A percentile compares a stretch with the other conserved stretches of the same genome.
phyloP scores from a whole-genome alignment of 176 grass and related monocot species.

The Juncus effusus region DNA sequence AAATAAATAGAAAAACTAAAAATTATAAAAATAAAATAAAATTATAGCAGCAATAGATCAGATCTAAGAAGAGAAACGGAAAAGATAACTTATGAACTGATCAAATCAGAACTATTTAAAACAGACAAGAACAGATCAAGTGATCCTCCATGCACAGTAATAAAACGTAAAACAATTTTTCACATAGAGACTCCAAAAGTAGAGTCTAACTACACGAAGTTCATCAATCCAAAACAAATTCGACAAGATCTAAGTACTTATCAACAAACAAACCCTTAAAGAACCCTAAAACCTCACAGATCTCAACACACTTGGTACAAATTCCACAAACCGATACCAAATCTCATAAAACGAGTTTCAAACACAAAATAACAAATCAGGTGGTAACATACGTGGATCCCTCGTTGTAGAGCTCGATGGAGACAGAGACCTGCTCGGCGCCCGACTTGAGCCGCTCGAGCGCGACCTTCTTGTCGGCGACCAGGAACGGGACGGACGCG shows the following conservation, averaged over 20 bases:
- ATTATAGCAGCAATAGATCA: no score
- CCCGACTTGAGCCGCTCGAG: slow-evolving; percentile 73
- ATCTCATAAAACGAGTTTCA: slow-evolving; percentile 9
- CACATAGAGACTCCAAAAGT: no score
- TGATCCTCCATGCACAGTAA: no score
- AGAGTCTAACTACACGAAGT: no score
- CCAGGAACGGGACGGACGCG: slow-evolving; percentile 53
- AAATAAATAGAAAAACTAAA: no score
- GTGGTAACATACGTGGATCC: slow-evolving; percentile 63
- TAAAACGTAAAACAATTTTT: no score
- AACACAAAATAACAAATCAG: not conserved
- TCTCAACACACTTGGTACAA: not conserved
- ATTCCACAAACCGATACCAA: not conserved
- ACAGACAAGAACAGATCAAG: not conserved
- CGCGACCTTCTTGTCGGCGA: slow-evolving; percentile 89
- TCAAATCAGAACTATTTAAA: slow-evolving; percentile 6
- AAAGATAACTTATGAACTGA: not conserved
- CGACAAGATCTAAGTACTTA: not conserved
- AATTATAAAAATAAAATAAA: no score
- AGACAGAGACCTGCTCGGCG: slow-evolving; percentile 76
- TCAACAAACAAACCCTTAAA: slow-evolving; percentile 1
- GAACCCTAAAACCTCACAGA: slow-evolving; percentile 7
- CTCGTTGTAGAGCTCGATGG: slow-evolving; percentile 96
- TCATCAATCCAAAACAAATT: no score
- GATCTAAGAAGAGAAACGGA: not conserved